phyloP scores from a whole-genome alignment of 768 basidiomycete species.

The Pleurotus ostreatus region DNA sequence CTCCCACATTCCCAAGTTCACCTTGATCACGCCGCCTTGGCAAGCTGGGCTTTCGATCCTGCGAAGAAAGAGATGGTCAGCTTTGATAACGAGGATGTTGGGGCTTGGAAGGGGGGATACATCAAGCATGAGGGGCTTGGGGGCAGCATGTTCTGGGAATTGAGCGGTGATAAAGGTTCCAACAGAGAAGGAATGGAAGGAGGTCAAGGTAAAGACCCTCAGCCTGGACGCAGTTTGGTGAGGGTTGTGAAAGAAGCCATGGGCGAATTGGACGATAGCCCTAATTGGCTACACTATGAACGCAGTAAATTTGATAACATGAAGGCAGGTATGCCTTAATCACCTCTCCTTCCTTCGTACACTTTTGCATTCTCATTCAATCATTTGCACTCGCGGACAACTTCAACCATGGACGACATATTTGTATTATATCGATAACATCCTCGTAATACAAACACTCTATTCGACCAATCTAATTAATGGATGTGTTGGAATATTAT shows the following conservation, averaged over 20 bases:
- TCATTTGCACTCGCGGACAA: background rate
- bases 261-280: constrained; percentile 60
- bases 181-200: constrained; percentile 68
- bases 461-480: constrained; percentile 9
- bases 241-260: constrained; percentile 74
- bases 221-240: constrained; percentile 69
- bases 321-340: constrained; percentile 54
- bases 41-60: constrained; percentile 84
- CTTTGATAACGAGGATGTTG: constrained; percentile 72
- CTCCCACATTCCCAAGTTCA: constrained; percentile 63
- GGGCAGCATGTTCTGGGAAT: constrained; percentile 95
- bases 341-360: background rate
- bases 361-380: background rate
- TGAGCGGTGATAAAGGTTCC: constrained; percentile 78
- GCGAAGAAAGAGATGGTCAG: constrained; percentile 75
- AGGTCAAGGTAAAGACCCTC: constrained; percentile 70
- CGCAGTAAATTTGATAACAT: constrained; percentile 79
- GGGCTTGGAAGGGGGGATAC: constrained; percentile 72
- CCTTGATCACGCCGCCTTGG: constrained; percentile 62
- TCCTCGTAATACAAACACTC: background rate
- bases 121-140: constrained; percentile 74
- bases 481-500: constrained; percentile 1
- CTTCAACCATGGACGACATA: background rate
- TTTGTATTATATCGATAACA: background rate
- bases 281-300: constrained; percentile 83